phyloP scores from a whole-genome alignment of 495 filamentous ascomycete species.

The Chlorociboria aeruginascens region DNA sequence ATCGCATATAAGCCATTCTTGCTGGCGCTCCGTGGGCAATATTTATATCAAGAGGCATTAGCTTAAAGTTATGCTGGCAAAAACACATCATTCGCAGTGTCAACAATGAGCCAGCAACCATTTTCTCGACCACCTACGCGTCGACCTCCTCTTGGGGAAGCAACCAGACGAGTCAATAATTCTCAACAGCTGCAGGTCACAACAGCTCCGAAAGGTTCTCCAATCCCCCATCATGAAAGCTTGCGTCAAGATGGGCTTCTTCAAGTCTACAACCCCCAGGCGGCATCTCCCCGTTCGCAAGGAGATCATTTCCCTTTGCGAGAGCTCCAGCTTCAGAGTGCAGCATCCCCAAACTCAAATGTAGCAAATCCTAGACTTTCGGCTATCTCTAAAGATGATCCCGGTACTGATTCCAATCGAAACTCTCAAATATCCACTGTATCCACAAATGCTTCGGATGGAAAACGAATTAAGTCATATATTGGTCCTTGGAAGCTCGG shows the following conservation, averaged over 20 bases:
- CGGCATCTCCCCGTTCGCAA: conserved; percentile 26
- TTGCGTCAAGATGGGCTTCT: conserved; percentile 16
- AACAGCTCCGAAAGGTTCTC: conserved; percentile 18
- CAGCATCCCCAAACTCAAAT: conserved; percentile 22
- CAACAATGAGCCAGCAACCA: conserved; percentile 25
- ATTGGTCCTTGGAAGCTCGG: conserved; percentile 88
- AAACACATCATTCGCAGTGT: background rate
- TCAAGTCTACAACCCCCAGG: conserved; percentile 18
- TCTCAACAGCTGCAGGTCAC: background rate
- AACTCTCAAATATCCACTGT: conserved; percentile 61
- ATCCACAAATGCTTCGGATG: conserved; percentile 48
- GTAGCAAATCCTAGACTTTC: conserved; percentile 43
- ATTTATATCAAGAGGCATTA: too few species aligned
- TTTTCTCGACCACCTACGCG: conserved; percentile 18
- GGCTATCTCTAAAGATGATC: conserved; percentile 38
- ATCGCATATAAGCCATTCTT: too few species aligned
- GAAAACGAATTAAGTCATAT: conserved; percentile 58
- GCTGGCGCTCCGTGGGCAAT: too few species aligned
- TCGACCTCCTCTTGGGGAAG: conserved; percentile 35
- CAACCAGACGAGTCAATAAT: conserved; percentile 33
- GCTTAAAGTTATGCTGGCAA: too few species aligned
- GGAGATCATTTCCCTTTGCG: conserved; percentile 23
- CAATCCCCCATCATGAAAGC: conserved; percentile 29
- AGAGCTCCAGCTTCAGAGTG: conserved; percentile 12
- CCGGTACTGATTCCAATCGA: conserved; percentile 41